A percentile compares a stretch with the other conserved stretches of the same genome.
Conservation (phyloP, 2,329 filamentous ascomycete species). For the Aureobasidium zeae region DNA sequence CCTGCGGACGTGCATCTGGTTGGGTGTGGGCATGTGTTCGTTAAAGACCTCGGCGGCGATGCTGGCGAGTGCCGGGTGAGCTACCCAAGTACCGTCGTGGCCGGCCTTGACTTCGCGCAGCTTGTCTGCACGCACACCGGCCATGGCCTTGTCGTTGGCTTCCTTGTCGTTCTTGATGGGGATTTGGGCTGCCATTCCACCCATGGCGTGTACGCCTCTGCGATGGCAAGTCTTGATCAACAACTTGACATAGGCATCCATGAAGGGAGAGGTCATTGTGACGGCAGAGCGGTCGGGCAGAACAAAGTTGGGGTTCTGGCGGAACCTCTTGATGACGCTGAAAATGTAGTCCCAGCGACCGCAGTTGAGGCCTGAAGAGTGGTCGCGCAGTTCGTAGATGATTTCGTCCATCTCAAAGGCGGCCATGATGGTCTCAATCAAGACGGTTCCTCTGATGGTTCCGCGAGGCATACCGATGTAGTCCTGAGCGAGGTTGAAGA, state of each 20-base stretch:
- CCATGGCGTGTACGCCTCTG: constrained; percentile 96
- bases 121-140: constrained; percentile 86
- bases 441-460: constrained; percentile 86
- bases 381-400: constrained; percentile 96
- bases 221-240: constrained; percentile 97
- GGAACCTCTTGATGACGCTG: constrained; percentile 98
- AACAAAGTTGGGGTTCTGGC: constrained; percentile 84
- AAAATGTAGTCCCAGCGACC: constrained; percentile 99
- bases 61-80: constrained; percentile 79
- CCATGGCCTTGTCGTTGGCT: constrained; percentile 92
- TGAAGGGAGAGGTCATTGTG: constrained; percentile 97
- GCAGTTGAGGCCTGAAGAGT: constrained; percentile 94
- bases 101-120: constrained; percentile 89
- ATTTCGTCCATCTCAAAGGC: constrained; percentile 99
- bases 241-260: constrained; percentile 94
- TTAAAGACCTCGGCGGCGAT: constrained; percentile 94
- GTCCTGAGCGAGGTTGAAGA: constrained; percentile 92
- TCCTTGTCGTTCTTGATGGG: constrained; percentile 90
- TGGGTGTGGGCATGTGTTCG: constrained; percentile 96
- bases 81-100: constrained; percentile 96
- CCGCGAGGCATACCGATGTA: constrained; percentile 81
- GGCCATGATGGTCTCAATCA: constrained; percentile 96
- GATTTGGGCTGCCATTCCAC: constrained; percentile 97
- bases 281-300: constrained; percentile 84
- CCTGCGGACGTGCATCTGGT: constrained; percentile 84